phyloP scores from a whole-genome alignment of 306 rosid genomes.

The Medicago ruthenica region DNA sequence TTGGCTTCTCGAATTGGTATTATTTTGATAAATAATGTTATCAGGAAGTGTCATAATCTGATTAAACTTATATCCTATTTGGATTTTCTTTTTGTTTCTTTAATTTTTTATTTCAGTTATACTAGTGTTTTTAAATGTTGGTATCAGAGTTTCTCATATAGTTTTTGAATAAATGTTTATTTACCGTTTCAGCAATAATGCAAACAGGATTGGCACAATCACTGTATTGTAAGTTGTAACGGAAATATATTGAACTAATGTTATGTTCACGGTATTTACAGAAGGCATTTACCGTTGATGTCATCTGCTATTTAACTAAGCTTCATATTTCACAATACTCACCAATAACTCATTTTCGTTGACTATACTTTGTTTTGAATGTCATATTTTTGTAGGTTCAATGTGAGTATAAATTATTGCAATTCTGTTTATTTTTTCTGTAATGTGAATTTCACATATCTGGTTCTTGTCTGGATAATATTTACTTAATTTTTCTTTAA shows the following conservation, averaged over 20 bases:
- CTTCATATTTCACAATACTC: conserved; percentile 26
- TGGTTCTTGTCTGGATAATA: neutral
- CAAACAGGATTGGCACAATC: conserved; percentile 38
- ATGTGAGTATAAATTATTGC: neutral
- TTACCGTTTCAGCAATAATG: conserved; percentile 48
- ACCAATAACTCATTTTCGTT: conserved; percentile 22
- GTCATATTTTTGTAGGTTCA: conserved; percentile 25
- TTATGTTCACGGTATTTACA: conserved; percentile 16
- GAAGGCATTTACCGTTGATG: neutral
- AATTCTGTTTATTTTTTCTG: conserved; percentile 4
- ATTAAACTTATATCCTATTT: conserved; percentile 33
- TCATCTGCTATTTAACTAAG: conserved; percentile 7
- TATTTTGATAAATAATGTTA: conserved; percentile 43
- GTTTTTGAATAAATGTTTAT: conserved; percentile 45
- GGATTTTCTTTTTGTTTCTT: conserved; percentile 4
- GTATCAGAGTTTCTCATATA: conserved; percentile 13
- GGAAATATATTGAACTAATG: conserved; percentile 26
- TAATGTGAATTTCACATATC: conserved; percentile 2
- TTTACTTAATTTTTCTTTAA: neutral
- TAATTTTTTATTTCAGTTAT: conserved; percentile 28
- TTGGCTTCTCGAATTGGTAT: conserved; percentile 39
- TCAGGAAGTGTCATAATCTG: conserved; percentile 36
- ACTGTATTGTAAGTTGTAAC: conserved; percentile 38
- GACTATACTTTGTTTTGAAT: conserved; percentile 27
- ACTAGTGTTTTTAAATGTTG: conserved; percentile 37